Percentiles rank a stretch among this genome's conserved stretches.
phyloP scores from a whole-genome alignment of 768 basidiomycete species.

The Lentinula guzmanii region DNA sequence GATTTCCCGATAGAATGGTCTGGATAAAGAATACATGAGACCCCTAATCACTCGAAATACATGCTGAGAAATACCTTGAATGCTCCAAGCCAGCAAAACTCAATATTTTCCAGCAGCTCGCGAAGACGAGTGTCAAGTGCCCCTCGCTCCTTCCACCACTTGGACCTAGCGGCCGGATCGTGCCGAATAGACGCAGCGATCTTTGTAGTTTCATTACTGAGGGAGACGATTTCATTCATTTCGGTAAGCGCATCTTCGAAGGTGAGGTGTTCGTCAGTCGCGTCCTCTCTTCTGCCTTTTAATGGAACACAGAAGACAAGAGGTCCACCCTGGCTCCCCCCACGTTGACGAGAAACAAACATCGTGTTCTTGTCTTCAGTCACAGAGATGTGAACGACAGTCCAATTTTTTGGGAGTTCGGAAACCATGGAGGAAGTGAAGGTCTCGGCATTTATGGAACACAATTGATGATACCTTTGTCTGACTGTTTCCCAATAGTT shows the following conservation, averaged over 20 bases:
- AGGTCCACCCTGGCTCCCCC: conserved; percentile 37
- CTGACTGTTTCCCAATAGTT: conserved; percentile 61
- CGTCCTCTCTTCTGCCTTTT: conserved; percentile 67
- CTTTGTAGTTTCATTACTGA: conserved; percentile 73
- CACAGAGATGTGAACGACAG: conserved; percentile 75
- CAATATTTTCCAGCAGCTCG: conserved; percentile 75
- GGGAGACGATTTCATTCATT: conserved; percentile 70
- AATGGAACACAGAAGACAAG: conserved; percentile 88
- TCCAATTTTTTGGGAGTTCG: conserved; percentile 72
- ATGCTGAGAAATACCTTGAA: conserved; percentile 69
- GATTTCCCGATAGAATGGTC: conserved; percentile 58
- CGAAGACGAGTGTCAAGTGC: conserved; percentile 73
- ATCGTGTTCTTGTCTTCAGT: conserved; percentile 80
- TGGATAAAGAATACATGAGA: conserved; percentile 17
- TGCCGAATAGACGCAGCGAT: conserved; percentile 68
- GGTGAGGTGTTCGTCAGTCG: conserved; percentile 65
- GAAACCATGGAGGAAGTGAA: conserved; percentile 35
- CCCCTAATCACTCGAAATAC: neutral
- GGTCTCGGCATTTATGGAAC: conserved; percentile 31
- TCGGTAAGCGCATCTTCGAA: conserved; percentile 72
- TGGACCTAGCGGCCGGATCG: conserved; percentile 54
- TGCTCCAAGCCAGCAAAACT: conserved; percentile 95
- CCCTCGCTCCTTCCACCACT: conserved; percentile 84
- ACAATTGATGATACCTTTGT: conserved; percentile 46
- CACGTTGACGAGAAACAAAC: conserved; percentile 75